Evolutionary conservation across 139 green algal genomes (phyloP).

Genomic region (Pleodorina starrii): DNA sequence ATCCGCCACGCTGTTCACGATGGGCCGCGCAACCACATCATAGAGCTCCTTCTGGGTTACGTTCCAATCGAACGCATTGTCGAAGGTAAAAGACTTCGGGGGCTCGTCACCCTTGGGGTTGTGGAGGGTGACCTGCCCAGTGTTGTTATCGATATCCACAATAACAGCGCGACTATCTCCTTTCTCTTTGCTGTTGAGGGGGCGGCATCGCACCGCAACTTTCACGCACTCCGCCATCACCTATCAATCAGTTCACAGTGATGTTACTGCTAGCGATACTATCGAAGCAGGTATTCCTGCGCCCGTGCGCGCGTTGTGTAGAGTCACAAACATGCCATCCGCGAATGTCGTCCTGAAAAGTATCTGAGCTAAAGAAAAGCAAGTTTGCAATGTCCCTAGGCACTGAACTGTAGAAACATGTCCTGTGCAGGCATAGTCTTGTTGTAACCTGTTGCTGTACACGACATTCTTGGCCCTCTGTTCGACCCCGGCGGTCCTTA

Average conservation of each 20-base stretch:
- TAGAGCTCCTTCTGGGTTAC: slow-evolving; percentile 82
- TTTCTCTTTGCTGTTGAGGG: slow-evolving; percentile 83
- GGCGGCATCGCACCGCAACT: slow-evolving; percentile 85
- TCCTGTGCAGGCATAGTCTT: too few relatives aligned
- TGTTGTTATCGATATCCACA: slow-evolving; percentile 77
- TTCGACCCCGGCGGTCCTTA: too few relatives aligned
- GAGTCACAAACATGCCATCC: too few relatives aligned
- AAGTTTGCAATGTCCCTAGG: too few relatives aligned
- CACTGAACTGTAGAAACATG: too few relatives aligned
- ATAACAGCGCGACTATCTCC: slow-evolving; percentile 73
- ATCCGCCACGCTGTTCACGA: slow-evolving; percentile 85
- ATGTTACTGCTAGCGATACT: background rate
- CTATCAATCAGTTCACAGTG: background rate
- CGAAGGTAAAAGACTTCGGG: slow-evolving; percentile 84
- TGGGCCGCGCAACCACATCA: slow-evolving; percentile 71
- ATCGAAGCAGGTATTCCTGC: background rate
- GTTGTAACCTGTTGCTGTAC: too few relatives aligned
- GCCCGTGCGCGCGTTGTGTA: background rate
- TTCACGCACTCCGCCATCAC: slow-evolving; percentile 71
- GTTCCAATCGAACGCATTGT: slow-evolving; percentile 82
- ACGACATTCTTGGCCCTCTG: too few relatives aligned
- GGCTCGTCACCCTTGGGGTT: slow-evolving; percentile 70
- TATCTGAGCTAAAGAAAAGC: too few relatives aligned
- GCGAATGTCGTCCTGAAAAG: too few relatives aligned
- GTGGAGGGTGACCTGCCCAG: slow-evolving; percentile 67